phyloP scores from a whole-genome alignment of 2,329 filamentous ascomycete genomes.

The Diplodia seriata region DNA sequence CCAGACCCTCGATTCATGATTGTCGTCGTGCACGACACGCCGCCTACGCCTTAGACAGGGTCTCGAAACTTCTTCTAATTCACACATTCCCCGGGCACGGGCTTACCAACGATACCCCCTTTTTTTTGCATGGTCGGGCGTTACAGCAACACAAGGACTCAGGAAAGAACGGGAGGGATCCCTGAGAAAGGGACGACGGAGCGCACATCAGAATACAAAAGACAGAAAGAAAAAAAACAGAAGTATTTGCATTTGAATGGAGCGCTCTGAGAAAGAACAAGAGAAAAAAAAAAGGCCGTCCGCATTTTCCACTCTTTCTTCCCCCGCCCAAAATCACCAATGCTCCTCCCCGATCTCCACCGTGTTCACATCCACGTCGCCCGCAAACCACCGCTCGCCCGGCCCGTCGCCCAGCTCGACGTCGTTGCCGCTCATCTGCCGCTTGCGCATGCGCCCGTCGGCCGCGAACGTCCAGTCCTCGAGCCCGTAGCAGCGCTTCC shows the following conservation, averaged over 20 bases:
- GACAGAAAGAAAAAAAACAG: background rate
- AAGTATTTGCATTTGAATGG: constrained; percentile 1
- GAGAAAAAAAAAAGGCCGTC: background rate
- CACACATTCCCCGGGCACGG: constrained; percentile 13
- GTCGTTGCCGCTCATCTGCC: constrained; percentile 79
- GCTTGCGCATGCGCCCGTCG: constrained; percentile 74
- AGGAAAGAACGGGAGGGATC: constrained; percentile 19
- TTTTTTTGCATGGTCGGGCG: constrained; percentile 28
- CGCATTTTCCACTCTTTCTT: no score
- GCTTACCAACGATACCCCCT: constrained; percentile 30
- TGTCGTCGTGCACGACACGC: constrained; percentile 82
- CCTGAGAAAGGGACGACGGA: constrained; percentile 1
- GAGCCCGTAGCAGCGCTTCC: constrained; percentile 87
- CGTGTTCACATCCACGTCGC: constrained; percentile 71
- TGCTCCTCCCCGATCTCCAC: constrained; percentile 72
- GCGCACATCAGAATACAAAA: constrained; percentile 8
- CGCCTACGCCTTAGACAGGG: constrained; percentile 57
- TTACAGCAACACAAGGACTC: background rate
- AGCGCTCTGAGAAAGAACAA: background rate
- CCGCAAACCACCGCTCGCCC: constrained; percentile 71
- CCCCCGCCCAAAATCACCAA: constrained; percentile 55
- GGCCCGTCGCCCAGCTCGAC: constrained; percentile 62
- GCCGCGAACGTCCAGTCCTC: constrained; percentile 79
- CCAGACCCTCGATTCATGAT: constrained; percentile 76
- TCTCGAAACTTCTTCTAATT: background rate